Conservation (phyloP, 768 basidiomycete species). For the Rhizopogon sp. region DNA sequence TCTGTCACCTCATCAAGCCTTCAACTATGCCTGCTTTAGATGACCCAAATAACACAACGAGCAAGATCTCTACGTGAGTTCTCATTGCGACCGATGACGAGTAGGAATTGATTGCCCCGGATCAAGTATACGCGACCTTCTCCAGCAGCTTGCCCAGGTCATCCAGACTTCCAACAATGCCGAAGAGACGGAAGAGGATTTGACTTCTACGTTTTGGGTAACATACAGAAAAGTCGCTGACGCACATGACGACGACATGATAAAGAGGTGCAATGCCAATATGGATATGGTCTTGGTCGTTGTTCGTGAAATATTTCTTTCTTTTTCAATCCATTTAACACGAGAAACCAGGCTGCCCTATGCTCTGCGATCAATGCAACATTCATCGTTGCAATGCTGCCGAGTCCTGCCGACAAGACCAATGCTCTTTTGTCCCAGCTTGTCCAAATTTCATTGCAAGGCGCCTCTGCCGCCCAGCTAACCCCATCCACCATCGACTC, state of each 20-base stretch:
- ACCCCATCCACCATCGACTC: background rate
- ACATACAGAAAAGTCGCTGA: background rate
- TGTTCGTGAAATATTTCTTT: background rate
- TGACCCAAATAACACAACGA: too few species aligned
- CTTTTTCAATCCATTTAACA: background rate
- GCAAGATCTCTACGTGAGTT: too few species aligned
- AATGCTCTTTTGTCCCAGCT: slow-evolving; percentile 5
- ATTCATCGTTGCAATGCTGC: slow-evolving; percentile 7
- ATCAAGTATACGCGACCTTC: background rate
- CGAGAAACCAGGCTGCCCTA: slow-evolving; percentile 3
- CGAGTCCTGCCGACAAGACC: slow-evolving; percentile 6
- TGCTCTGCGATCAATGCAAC: slow-evolving; percentile 8
- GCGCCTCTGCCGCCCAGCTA: too few species aligned
- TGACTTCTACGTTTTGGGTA: background rate
- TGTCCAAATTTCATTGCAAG: background rate
- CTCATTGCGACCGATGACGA: too few species aligned
- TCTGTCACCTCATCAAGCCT: too few species aligned
- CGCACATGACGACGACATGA: background rate
- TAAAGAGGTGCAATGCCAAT: background rate
- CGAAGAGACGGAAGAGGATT: background rate
- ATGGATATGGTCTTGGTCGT: background rate
- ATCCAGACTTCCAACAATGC: background rate
- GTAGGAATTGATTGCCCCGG: too few species aligned
- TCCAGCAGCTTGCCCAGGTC: background rate
- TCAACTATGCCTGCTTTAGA: too few species aligned